Percentiles rank a stretch among this genome's conserved stretches.
phyloP scores from a whole-genome alignment of 306 rosid species.

The Adenanthera pavonina region DNA sequence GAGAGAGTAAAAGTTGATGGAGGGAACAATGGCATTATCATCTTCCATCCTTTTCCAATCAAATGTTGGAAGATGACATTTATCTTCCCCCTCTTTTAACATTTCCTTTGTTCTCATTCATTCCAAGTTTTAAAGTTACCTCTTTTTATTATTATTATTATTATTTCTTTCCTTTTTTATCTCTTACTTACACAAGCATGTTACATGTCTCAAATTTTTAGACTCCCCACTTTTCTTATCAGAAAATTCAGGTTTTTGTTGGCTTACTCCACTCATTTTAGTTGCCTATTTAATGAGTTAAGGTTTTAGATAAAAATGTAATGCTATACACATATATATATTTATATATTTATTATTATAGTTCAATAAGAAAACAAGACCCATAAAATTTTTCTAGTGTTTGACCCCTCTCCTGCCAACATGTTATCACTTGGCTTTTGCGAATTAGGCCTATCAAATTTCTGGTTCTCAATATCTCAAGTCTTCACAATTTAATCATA shows the following conservation, averaged over 20 bases:
- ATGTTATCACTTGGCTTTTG: not conserved
- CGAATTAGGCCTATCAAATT: not conserved
- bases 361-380: too few relatives aligned
- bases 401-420: too few relatives aligned
- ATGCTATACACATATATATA: too few relatives aligned
- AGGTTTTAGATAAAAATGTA: too few relatives aligned
- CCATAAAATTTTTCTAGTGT: too few relatives aligned
- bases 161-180: not conserved
- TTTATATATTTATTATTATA: too few relatives aligned
- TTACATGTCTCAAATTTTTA: not conserved
- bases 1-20: not conserved
- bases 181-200: not conserved
- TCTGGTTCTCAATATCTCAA: too few relatives aligned
- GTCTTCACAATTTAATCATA: too few relatives aligned
- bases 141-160: not conserved
- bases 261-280: too few relatives aligned
- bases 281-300: too few relatives aligned
- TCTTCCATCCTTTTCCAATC: conserved; percentile 47
- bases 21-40: conserved; percentile 49
- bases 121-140: conserved; percentile 2
- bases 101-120: not conserved
- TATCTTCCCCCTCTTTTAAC: conserved; percentile 40
- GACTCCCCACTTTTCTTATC: not conserved
- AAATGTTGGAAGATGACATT: conserved; percentile 61
- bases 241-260: not conserved